phyloP scores from a whole-genome alignment of 2,329 filamentous ascomycete species.

The Curvularia sp. region DNA sequence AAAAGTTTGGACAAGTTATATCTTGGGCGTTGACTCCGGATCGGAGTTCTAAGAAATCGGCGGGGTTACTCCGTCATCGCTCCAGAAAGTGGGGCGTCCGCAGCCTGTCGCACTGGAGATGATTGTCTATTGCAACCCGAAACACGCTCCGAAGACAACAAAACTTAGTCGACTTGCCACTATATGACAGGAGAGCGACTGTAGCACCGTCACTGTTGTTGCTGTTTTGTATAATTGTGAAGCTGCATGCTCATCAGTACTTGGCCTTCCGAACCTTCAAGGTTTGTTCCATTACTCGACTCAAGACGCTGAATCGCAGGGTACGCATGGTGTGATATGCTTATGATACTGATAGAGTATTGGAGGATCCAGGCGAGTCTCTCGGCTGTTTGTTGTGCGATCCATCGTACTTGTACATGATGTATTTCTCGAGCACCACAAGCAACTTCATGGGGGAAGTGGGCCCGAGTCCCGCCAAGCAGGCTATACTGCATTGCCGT shows the following conservation, averaged over 20 bases:
- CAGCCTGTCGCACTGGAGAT: conserved; percentile 9
- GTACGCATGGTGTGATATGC: too few relatives aligned
- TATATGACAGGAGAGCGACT: not conserved
- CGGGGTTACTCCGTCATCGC: conserved; percentile 48
- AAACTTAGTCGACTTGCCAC: not conserved
- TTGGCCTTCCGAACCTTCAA: not conserved
- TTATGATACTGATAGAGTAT: not conserved
- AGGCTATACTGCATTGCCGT: conserved; percentile 2
- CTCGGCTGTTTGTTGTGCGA: not conserved
- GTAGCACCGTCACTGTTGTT: not conserved
- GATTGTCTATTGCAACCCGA: conserved; percentile 2
- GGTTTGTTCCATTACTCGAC: not conserved
- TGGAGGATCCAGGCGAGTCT: not conserved
- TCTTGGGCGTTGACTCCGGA: conserved; percentile 39
- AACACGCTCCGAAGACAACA: conserved; percentile 1
- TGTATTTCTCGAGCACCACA: not conserved
- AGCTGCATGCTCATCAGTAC: not conserved
- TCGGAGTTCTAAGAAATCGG: conserved; percentile 39
- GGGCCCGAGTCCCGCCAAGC: conserved; percentile 18
- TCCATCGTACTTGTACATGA: not conserved
- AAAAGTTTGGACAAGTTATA: conserved; percentile 35
- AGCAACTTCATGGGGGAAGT: conserved; percentile 26
- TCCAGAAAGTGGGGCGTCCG: conserved; percentile 25
- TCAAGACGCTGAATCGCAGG: not conserved
- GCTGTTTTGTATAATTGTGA: not conserved